A percentile compares a stretch with the other conserved stretches of the same genome.
These are phyloP conservation scores for Basipetospora chlamydospora DNA, from an alignment of 2,329 filamentous ascomycete species.

Conservation along the genomic window DNA sequence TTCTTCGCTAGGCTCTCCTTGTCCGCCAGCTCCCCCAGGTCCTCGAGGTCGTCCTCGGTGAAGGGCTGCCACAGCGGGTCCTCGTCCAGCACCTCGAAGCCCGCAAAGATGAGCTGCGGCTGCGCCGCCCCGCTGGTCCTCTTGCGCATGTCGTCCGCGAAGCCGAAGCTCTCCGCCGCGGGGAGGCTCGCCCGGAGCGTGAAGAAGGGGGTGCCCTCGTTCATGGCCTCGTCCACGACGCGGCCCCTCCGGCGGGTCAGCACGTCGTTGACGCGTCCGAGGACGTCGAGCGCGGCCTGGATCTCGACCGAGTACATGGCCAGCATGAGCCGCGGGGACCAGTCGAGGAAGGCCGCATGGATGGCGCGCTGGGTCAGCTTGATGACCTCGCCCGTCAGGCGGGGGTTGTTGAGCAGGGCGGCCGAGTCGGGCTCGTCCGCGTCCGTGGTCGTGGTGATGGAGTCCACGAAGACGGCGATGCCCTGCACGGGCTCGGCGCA, in stretches of 20 bases:
- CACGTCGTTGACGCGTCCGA: slow-evolving; percentile 93
- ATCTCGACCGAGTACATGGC: slow-evolving; percentile 99
- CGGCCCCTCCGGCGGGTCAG: slow-evolving; percentile 84
- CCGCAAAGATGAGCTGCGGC: slow-evolving; percentile 84
- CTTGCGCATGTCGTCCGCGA: slow-evolving; percentile 92
- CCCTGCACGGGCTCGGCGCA: slow-evolving; percentile 91
- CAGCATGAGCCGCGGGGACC: slow-evolving; percentile 86
- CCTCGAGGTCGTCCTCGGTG: slow-evolving; percentile 91
- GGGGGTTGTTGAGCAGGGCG: slow-evolving; percentile 49
- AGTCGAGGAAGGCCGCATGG: slow-evolving; percentile 76
- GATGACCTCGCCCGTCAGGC: slow-evolving; percentile 86
- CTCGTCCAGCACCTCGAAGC: slow-evolving; percentile 84
- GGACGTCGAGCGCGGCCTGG: slow-evolving; percentile 87
- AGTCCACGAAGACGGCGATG: slow-evolving; percentile 79
- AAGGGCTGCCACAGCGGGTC: slow-evolving; percentile 97
- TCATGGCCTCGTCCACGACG: slow-evolving; percentile 81
- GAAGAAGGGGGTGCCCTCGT: slow-evolving; percentile 93
- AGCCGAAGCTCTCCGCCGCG: slow-evolving; percentile 90
- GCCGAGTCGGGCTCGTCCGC: slow-evolving; percentile 30
- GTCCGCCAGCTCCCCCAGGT: slow-evolving; percentile 86
- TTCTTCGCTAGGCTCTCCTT: slow-evolving; percentile 89
- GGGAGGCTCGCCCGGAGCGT: slow-evolving; percentile 80
- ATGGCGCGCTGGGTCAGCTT: slow-evolving; percentile 78
- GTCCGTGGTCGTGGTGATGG: slow-evolving; percentile 41
- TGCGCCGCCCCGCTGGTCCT: slow-evolving; percentile 79